Evolutionary conservation across 2,329 filamentous ascomycete genomes (phyloP), one percentile per base, ranked within the genome.

Genomic region (Teratosphaeria gauchensis): DNA sequence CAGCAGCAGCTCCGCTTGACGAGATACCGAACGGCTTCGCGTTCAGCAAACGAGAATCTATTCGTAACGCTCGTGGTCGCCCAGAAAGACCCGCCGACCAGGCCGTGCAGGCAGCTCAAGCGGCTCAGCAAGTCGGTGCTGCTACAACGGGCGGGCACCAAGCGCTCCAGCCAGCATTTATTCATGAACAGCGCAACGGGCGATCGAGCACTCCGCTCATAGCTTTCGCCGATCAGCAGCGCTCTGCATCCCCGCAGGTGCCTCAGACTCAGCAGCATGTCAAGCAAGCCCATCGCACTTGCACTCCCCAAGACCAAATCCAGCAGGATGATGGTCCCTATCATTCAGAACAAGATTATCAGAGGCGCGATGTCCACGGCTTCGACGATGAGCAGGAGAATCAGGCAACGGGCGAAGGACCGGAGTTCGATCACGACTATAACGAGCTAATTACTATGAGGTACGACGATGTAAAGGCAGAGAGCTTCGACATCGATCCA

Each of bases 401-500:
- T 16, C 7, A 56, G n/a, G 31, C 54, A 14, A 42, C 48, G 33
- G 14, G n/a, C 53, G 53, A 56, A 21, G 48, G 54, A 19, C 42
- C 19, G 24, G 30, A 54, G 11, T 64, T 71, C 9, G 72, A 74
- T 59, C 68, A 69, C 57, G 60, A 64, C 11, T 56, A 51, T 8
- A 51, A 60, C 14, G 58, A 66, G 14, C 64, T 74, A 1, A 62
- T 58, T 55, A 53, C 57, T 8, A 72, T 68, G 64, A 38, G 62
- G 2, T 73, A 66, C 53, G 14, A 53, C 6, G 59, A 62, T 0
- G 61, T 74, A n/a, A 67, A 66, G 56, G 56, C 58, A 2, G 63
- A 67, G 51, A 35, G 62, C 7, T 71, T 71, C 56, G 70, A 72
- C 35, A 4, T 63, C 16, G 62, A 68, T 52, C 69, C 66, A 1